These are phyloP conservation scores for Phytopythium mirpurense DNA, from an alignment of 352 stramenopile species.

Conservation along the genomic window DNA sequence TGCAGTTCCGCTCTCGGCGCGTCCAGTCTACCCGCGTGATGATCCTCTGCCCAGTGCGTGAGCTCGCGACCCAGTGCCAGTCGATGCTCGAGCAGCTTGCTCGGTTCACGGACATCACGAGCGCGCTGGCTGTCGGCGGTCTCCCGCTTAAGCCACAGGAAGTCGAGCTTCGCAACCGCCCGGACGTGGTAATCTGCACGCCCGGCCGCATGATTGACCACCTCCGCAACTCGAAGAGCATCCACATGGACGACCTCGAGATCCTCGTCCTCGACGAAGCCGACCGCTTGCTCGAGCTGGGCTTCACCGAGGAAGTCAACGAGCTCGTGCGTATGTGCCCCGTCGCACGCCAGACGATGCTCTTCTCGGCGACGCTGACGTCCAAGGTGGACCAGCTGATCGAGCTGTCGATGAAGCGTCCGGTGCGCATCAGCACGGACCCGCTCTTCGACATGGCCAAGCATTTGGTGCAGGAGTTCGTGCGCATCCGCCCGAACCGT, in stretches of 20 bases:
- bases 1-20: constrained; percentile 90
- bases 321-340: constrained; percentile 97
- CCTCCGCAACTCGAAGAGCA: constrained; percentile 94
- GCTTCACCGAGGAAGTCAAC: constrained; percentile 96
- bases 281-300: constrained; percentile 97
- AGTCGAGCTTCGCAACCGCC: constrained; percentile 92
- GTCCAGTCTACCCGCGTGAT: constrained; percentile 92
- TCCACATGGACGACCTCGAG: constrained; percentile 97
- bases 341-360: constrained; percentile 94
- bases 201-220: constrained; percentile 98
- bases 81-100: constrained; percentile 94
- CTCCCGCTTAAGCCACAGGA: constrained; percentile 90
- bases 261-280: constrained; percentile 94
- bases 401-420: constrained; percentile 95
- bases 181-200: constrained; percentile 98
- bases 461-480: constrained; percentile 98
- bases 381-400: constrained; percentile 97
- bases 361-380: constrained; percentile 99
- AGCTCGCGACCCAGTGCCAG: constrained; percentile 95
- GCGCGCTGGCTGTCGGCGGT: constrained; percentile 92
- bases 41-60: constrained; percentile 96
- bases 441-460: constrained; percentile 94
- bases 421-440: constrained; percentile 93
- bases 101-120: constrained; percentile 95
- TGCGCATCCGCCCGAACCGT: constrained; percentile 89